Evolutionary conservation across 306 rosid species (phyloP).

Genomic region (Cucumis cinereus): DNA sequence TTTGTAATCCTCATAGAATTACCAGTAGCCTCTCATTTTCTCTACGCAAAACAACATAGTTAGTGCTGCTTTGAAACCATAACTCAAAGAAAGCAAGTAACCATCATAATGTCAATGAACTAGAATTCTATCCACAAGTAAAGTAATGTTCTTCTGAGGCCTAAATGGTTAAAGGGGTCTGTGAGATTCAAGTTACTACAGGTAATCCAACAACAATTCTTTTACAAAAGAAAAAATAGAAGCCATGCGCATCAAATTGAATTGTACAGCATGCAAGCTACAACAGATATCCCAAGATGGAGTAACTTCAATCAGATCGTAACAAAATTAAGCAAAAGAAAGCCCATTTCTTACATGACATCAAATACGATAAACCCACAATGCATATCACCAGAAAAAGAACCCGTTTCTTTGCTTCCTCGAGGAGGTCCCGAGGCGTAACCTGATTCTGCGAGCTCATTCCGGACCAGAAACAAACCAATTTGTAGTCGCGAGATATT

Average conservation of each 20-base stretch:
- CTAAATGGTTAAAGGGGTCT: background rate
- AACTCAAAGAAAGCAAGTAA: background rate
- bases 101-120: background rate
- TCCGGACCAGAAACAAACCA: conserved; percentile 7
- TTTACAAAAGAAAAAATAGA: background rate
- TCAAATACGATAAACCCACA: conserved; percentile 83
- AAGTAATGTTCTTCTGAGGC: background rate
- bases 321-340: background rate
- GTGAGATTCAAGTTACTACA: background rate
- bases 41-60: background rate
- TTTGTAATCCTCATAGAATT: background rate
- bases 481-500: background rate
- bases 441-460: conserved; percentile 54
- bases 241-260: background rate
- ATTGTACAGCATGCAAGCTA: background rate
- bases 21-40: background rate
- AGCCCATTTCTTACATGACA: conserved; percentile 59
- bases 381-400: conserved; percentile 63
- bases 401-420: conserved; percentile 91
- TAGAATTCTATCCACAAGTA: background rate
- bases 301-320: background rate
- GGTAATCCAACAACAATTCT: background rate
- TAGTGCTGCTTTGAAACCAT: background rate
- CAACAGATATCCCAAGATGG: background rate
- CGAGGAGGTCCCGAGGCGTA: conserved; percentile 70